A percentile compares a stretch with the other conserved stretches of the same genome.
These are phyloP conservation scores for Cutaneotrichosporon dermatis DNA, from an alignment of 1,284 basidiomycete species.

Conservation along the genomic window DNA sequence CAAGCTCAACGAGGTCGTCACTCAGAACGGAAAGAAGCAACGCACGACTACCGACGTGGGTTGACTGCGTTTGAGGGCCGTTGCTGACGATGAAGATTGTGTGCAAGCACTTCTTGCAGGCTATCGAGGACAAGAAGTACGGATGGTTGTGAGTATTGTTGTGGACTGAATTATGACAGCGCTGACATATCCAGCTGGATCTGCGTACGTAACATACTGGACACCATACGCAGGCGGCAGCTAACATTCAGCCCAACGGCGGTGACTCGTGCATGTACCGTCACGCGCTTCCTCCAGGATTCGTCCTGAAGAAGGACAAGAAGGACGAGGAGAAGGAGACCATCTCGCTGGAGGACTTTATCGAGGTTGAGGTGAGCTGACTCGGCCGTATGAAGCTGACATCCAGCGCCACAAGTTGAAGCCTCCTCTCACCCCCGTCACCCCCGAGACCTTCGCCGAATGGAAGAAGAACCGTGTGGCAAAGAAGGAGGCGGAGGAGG, in stretches of 20 bases:
- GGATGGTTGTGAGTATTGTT: constrained; percentile 48
- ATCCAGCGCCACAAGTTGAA: constrained; percentile 87
- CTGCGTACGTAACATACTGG: constrained; percentile 36
- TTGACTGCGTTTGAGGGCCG: neutral
- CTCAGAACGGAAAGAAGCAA: constrained; percentile 86
- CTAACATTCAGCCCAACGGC: constrained; percentile 42
- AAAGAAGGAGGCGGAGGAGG: constrained; percentile 84
- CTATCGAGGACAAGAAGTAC: constrained; percentile 87
- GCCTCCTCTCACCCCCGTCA: constrained; percentile 89
- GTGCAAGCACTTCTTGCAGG: constrained; percentile 95
- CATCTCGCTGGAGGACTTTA: constrained; percentile 93
- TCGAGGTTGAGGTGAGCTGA: constrained; percentile 64
- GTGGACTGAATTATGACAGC: neutral
- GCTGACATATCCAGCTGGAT: constrained; percentile 45
- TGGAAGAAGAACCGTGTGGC: constrained; percentile 94
- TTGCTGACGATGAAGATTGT: constrained; percentile 63
- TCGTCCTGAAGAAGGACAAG: constrained; percentile 86
- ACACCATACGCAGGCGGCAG: no score
- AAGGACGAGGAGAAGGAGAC: constrained; percentile 74
- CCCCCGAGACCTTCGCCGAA: constrained; percentile 79
- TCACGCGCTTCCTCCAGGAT: constrained; percentile 92
- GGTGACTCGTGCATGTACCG: constrained; percentile 84
- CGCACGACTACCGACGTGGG: constrained; percentile 84
- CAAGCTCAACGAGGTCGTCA: constrained; percentile 79
- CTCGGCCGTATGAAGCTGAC: no score